Evolutionary conservation across 1,284 basidiomycete genomes (phyloP), one percentile per base, ranked within the genome.

Genomic region (Hymenochaete sp.): DNA sequence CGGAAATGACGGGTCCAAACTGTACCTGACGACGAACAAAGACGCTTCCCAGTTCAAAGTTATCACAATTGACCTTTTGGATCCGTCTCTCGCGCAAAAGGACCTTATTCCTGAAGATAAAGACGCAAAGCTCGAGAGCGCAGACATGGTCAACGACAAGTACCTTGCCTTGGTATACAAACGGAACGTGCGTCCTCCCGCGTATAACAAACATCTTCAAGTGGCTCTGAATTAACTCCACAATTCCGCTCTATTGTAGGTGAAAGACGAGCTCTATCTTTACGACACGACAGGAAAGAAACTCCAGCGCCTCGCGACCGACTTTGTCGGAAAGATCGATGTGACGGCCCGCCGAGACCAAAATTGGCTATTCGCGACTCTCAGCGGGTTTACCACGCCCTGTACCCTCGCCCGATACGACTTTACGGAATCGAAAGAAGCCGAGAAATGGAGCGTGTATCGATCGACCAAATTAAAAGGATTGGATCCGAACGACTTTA

Each of bases 181-280:
- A 55, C 73, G 79, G 48, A 83, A 92, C 55, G 88, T 87, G 54
- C 52, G 65, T 21, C 28, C 38, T 26, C 36, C 52, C 32, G 18
- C 31, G 24, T 9, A 16, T 14, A 16, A 18, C 8, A 16, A 11
- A 13, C 10, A 11, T 16, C 10, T 11, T 8, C 18, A 10, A 19
- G 18, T 19, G 10, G 18, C 9, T 37, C 16, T 38, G 7, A 38
- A n/a, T 35, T n/a, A 9, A 38, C 7, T 18, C 18, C 18, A 9
- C 22, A 9, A 38, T 36, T 25, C 7, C 22, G 8, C 16, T 7
- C 24, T 22, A 9, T 16, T 38, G 24, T 54, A 84, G 80, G 82
- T 89, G 56, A 85, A 83, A 54, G 85, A 91, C 57, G 84, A 90
- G 61, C 67, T 92, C 29, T 88, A 88, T 61, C 61, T 92, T 44